Base-by-base conservation (phyloP, 148 eudicot species). In the Rhododendron mucronatum region DNA sequence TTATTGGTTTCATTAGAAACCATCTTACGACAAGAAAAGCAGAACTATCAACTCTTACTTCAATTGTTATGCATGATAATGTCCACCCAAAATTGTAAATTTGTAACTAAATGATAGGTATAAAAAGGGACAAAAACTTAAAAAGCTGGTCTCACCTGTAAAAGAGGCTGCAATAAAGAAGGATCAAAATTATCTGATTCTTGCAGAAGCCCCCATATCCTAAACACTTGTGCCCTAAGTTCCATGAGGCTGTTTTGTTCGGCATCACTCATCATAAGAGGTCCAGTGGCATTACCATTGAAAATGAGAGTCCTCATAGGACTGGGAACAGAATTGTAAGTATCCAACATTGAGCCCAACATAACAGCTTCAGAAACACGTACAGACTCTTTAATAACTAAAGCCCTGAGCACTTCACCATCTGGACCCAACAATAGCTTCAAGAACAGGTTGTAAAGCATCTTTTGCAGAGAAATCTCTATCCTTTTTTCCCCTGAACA, bases 391-490 rank as follows among this genome's bases (percentile, higher is more conserved):
- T 89, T 95, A 80, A 92, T 91, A n/a, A 95, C 98, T 88, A 97
- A 90, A 81, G 69, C 86, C 90, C 99, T 94, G n/a, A 97, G 91
- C 71, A 89, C 91, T 90, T 95, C 95, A 28, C 99, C 99, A 83
- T 93, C 98, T 2, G 95, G 92, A 83, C 95, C 98, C 92, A 97
- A 82, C 83, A 97, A 89, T 74, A 97, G 89, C 92, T 97, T 97
- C 88, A 97, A 90, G 87, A 97, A 97, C 99, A 87, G 99, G 99
- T 88, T 97, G 99, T 82, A 97, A 88, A 84, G 98, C 99, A 84
- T 97, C 99, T 88, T 95, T 95, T 69, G 98, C 96, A 79, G 97
- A 89, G 85, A 97, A 97, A 89, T 97, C 99, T 86, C 91, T 91
- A 87, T 97, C 99, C 86, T 91, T 93, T 93, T 69, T 91, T 89